These are phyloP conservation scores for Phaffia rhodozyma DNA, from an alignment of 1,284 basidiomycete species.

Conservation along the genomic window DNA sequence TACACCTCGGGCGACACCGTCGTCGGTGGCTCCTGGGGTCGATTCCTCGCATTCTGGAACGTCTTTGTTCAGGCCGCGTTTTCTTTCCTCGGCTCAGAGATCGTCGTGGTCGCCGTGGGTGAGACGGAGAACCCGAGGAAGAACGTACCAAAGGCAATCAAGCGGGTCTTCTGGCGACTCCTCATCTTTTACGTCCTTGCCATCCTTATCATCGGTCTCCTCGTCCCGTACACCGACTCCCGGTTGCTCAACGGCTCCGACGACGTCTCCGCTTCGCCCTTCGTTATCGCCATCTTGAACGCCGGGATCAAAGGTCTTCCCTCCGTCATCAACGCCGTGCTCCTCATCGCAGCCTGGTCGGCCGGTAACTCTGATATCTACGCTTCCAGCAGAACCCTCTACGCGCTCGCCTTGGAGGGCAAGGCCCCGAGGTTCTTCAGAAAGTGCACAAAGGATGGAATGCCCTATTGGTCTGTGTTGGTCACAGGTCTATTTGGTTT, in stretches of 20 bases:
- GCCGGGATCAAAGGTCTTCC: slow-evolving; percentile 60
- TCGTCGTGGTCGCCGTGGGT: slow-evolving; percentile 11
- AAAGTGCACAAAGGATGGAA: slow-evolving; percentile 58
- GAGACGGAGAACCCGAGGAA: slow-evolving; percentile 20
- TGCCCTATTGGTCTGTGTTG: slow-evolving; percentile 54
- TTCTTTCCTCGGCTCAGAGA: slow-evolving; percentile 24
- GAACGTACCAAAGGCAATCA: slow-evolving; percentile 19
- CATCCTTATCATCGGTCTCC: slow-evolving; percentile 62
- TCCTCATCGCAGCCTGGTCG: slow-evolving; percentile 68
- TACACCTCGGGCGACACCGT: slow-evolving; percentile 21
- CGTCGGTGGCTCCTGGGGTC: slow-evolving; percentile 24
- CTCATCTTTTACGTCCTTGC: slow-evolving; percentile 26
- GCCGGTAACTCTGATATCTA: slow-evolving; percentile 72
- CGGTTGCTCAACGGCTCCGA: slow-evolving; percentile 48
- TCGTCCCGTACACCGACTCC: slow-evolving; percentile 59
- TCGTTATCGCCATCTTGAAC: slow-evolving; percentile 64
- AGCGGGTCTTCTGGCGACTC: slow-evolving; percentile 23
- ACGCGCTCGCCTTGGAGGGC: slow-evolving; percentile 63
- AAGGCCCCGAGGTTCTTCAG: slow-evolving; percentile 46
- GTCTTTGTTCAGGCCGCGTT: slow-evolving; percentile 25
- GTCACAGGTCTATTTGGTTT: slow-evolving; percentile 42
- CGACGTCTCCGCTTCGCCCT: slow-evolving; percentile 49
- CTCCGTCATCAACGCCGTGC: slow-evolving; percentile 38
- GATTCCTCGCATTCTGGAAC: slow-evolving; percentile 25
- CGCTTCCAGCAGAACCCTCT: slow-evolving; percentile 66